Evolutionary conservation across 257 asterid genomes (phyloP).

Genomic region (Solanum virginianum): DNA sequence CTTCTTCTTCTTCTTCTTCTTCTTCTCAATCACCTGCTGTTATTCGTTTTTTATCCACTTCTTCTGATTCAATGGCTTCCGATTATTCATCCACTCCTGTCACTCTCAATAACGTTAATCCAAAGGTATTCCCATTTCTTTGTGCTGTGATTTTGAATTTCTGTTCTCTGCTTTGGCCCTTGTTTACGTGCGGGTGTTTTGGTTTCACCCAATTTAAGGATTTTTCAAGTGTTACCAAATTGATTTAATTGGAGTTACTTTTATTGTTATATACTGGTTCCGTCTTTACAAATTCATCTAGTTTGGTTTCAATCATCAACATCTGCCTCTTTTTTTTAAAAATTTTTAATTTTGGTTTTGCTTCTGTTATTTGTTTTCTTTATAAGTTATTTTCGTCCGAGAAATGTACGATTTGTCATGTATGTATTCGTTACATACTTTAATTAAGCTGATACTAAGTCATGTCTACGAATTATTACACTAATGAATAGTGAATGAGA

Average conservation of each 20-base stretch:
- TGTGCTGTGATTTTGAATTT: not conserved
- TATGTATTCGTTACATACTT: not conserved
- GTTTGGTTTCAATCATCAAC: not conserved
- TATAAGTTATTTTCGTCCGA: not conserved
- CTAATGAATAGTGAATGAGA: not conserved
- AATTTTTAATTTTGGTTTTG: not conserved
- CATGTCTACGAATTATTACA: not conserved
- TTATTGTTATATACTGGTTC: not conserved
- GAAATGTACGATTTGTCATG: not conserved
- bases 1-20: too few relatives aligned
- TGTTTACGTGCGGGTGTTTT: not conserved
- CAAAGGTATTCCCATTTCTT: conserved; percentile 15
- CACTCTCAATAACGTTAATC: conserved; percentile 21
- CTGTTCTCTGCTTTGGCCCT: not conserved
- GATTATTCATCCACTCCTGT: conserved; percentile 34
- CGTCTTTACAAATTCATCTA: not conserved
- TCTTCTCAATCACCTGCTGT: not conserved
- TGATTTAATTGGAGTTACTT: not conserved
- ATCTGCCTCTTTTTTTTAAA: not conserved
- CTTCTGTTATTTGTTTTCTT: not conserved
- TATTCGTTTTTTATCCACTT: not conserved
- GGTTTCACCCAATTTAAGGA: not conserved
- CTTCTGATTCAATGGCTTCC: conserved; percentile 29
- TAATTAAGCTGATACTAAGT: not conserved
- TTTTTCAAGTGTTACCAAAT: not conserved